Evolutionary conservation across 202 grass and related monocot species (phyloP).

Genomic region (Schoenoplectus tabernaemontani): DNA sequence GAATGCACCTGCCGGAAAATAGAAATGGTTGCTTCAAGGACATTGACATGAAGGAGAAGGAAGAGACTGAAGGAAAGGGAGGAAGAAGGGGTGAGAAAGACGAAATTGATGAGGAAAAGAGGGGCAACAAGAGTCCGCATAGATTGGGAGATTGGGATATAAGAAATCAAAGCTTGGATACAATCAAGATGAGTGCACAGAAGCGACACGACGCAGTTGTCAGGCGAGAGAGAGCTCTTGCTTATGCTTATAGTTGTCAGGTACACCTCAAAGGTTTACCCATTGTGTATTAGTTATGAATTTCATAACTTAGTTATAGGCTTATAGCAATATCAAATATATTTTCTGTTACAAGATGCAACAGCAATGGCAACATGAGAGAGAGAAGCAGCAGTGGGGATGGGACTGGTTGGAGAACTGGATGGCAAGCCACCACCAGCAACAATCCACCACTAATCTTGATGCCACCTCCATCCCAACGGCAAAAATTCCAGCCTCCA

Average conservation of each 20-base stretch:
- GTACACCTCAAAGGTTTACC: constrained; percentile 9
- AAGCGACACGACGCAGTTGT: constrained; percentile 39
- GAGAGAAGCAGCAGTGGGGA: constrained; percentile 40
- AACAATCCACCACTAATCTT: background rate
- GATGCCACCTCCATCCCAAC: background rate
- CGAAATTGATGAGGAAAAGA: constrained; percentile 13
- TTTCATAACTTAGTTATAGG: background rate
- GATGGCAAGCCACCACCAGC: constrained; percentile 43
- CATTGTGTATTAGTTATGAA: background rate
- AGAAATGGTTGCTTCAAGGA: background rate
- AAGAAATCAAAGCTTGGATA: constrained; percentile 43
- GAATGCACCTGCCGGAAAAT: background rate
- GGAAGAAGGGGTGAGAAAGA: background rate
- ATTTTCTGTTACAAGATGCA: background rate
- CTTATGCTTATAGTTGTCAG: constrained; percentile 60
- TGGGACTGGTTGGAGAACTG: constrained; percentile 65
- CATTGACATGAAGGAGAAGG: constrained; percentile 11
- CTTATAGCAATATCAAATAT: background rate
- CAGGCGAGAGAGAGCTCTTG: constrained; percentile 48
- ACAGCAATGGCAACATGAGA: constrained; percentile 29
- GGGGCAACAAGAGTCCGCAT: constrained; percentile 25
- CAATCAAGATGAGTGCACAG: constrained; percentile 23
- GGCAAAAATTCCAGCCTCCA: background rate
- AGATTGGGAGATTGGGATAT: constrained; percentile 31
- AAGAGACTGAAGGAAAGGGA: background rate